Base-by-base conservation (phyloP, 345 rosid genomes). In the Moringa oleifera region DNA sequence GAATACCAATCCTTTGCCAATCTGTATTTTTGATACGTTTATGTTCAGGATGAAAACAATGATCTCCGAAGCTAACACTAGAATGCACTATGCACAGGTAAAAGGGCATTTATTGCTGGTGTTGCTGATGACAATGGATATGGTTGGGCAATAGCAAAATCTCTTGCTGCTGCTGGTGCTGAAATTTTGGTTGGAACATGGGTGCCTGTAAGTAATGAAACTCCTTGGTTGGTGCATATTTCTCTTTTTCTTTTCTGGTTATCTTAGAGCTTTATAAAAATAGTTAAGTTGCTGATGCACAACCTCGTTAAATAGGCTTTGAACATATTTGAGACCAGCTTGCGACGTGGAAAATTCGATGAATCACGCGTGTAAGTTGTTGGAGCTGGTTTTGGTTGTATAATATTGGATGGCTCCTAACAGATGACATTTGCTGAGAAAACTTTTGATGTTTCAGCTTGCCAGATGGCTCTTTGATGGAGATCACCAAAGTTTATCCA, bases 81-180 rank as follows among this genome's bases (percentile, higher is more conserved):
- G 50, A 13, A 59, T 22, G 23, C 22, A 53, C 69, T 62, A 53
- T 51, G 53, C 61, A 63, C 70, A 93, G 99, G 97, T 33, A 94
- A 90, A 83, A 79, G 92, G 33, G 97, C 97, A 56, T 94, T 94
- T 73, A 83, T 94, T 78, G 99, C 99, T 61, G 97, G 96, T 71
- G 81, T 88, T 51, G 99, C 99, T 57, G 97, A 94, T 75, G 96
- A 94, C 68, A 90, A 94, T 65, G 99, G 99, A 46, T 94, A 90
- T 64, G 97, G 99, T 73, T 94, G 99, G 99, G 97, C 97, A 17
- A 94, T 94, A 55, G 99, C 97, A 19, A 94, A 94, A 72, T 86
- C 99, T 68, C 98, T 93, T 70, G 97, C 97, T 61, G 96, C 97
- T 73, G 90, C 98, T 23, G 97, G 98, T 46, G 99, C 99, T 81